Base-by-base conservation (phyloP, 805 yeast genomes). In the Metschnikowia peoriensis region DNA sequence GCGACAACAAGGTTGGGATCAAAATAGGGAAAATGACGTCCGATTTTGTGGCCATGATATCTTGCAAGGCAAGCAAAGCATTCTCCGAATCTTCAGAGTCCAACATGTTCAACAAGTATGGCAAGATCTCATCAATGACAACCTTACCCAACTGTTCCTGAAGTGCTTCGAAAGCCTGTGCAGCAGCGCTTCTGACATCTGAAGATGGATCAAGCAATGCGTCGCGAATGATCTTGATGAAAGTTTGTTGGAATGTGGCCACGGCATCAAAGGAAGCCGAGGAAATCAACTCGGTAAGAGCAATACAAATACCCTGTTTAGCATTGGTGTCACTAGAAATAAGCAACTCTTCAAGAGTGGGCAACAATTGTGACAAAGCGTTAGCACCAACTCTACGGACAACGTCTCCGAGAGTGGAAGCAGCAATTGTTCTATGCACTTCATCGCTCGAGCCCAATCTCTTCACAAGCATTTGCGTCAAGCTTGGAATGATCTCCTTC, bases 241-340 rank as follows among this genome's bases (percentile, higher is more conserved):
- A 83, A 1, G 77, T 74, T 5, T 76, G 81, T 71, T 89, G 89
- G 71, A 83, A 86, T 57, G 81, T 83, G 28, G 65, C 72, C 53
- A 93, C 76, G 7, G 83, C 80, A 14, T 83, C 88, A 4, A 73
- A 67, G 9, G 82, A 75, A 4, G 96, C 81, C 0, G 97, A 88
- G 58, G 83, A 85, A 56, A 92, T 84, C 56, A 94, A 82, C 67
- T 92, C 98, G 42, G 84, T 81, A 46, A 91, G 76, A 8, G 99
- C 99, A 67, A 93, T 84, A 76, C 99, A 94, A 47, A 94, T 89
- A 76, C 99, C 99, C 74, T 92, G 96, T 66, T 88, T 89, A 38
- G 96, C 86, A 66, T 86, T 94, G n/a, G 88, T 74, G 62, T 88
- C 94, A 32, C 80, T 65, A n/a, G 77, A 73, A 14, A 75, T 64